These are phyloP conservation scores for Deakozyma indianensis DNA, from an alignment of 805 yeast genomes.

Conservation along the genomic window DNA sequence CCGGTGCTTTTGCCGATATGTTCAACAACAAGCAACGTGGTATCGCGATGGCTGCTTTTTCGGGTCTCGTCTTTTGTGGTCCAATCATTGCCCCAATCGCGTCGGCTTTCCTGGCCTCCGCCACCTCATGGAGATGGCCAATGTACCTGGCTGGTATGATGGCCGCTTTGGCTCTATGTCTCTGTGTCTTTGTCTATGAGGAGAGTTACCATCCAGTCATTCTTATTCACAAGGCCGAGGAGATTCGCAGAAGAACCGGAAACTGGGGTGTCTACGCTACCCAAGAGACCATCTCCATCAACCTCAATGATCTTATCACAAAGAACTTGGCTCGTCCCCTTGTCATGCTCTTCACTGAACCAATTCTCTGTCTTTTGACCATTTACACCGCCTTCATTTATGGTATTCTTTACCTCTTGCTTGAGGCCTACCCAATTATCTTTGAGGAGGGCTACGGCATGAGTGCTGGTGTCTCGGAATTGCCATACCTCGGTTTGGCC, in stretches of 20 bases:
- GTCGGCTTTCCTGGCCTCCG: slow-evolving; percentile 50
- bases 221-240: slow-evolving; percentile 45
- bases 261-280: slow-evolving; percentile 75
- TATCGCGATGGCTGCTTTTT: slow-evolving; percentile 54
- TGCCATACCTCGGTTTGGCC: slow-evolving; percentile 71
- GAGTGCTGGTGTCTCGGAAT: slow-evolving; percentile 45
- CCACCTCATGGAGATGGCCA: slow-evolving; percentile 76
- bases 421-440: slow-evolving; percentile 24
- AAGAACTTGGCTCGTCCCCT: slow-evolving; percentile 17
- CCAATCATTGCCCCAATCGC: slow-evolving; percentile 75
- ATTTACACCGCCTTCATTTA: slow-evolving; percentile 25
- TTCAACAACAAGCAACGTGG: slow-evolving; percentile 57
- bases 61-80: slow-evolving; percentile 61
- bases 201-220: slow-evolving; percentile 68
- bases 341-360: slow-evolving; percentile 22
- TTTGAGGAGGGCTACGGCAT: slow-evolving; percentile 40
- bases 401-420: slow-evolving; percentile 24
- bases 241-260: slow-evolving; percentile 50
- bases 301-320: slow-evolving; percentile 26
- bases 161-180: slow-evolving; percentile 28
- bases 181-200: slow-evolving; percentile 31
- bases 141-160: slow-evolving; percentile 56
- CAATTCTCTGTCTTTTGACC: slow-evolving; percentile 23
- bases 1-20: slow-evolving; percentile 78
- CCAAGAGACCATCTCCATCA: slow-evolving; percentile 28